Base-by-base conservation (phyloP, 768 basidiomycete genomes). In the Tylopilus felleus region DNA sequence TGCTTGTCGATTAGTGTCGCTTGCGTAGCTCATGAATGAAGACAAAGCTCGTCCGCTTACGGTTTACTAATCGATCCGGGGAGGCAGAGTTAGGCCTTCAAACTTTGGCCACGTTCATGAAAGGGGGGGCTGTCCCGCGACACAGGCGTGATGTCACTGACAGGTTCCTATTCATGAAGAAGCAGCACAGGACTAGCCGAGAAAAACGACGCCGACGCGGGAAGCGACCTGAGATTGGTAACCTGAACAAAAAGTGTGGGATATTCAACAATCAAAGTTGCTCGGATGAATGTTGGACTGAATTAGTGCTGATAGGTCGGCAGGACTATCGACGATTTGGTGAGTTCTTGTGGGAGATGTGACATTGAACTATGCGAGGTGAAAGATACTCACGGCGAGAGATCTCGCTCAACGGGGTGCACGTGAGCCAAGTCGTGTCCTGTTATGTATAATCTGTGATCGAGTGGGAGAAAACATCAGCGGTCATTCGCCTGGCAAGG, bases 221-320 rank as follows among this genome's bases (percentile, higher is more conserved):
- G 38, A 57, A 50, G 28, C 42, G 2, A 38, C 47, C 56, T 38
- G 46, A 44, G 51, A 55, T 51, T 48, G 63, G 57, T 8, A 65
- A 55, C 33, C 27, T 55, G 57, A 57, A 65, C 49, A 42, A 59
- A 53, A 50, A 50, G 56, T 55, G 56, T 65, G 64, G 56, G 64
- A 65, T 12, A 33, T 33, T 14, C 12, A n/a, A 40, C 9, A 12
- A 22, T n/a, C 40, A 31, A 36, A 13, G 38, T 21, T 39, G 33
- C 7, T 47, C 33, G 29, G 59, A 47, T 38, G 13, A 35, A 41
- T 36, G 42, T 22, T 43, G 19, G 12, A 28, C 36, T 41, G 57
- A 6, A n/a, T 21, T 38, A 17, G 48, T 41, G 43, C 28, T 55
- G 58, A 41, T 47, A 49, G 48, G 25, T 54, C 59, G 52, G 55